phyloP scores from a whole-genome alignment of 208 protist genomes.

The Crithidia expoeki region DNA sequence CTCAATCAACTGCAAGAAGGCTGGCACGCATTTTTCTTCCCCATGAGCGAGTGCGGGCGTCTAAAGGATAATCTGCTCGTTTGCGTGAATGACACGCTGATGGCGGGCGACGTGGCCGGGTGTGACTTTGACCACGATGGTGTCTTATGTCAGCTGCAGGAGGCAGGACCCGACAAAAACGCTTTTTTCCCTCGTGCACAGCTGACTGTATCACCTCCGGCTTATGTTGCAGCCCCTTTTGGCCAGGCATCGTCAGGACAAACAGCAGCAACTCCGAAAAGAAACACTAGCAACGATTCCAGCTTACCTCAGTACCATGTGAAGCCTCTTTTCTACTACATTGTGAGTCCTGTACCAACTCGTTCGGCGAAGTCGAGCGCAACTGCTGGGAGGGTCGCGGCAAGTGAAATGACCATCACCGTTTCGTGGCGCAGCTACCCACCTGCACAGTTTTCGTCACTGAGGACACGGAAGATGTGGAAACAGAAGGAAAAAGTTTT shows the following conservation, averaged over 20 bases:
- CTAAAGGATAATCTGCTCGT: constrained; percentile 44
- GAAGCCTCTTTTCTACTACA: constrained; percentile 50
- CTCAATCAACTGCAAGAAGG: not conserved
- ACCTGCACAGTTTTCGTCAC: not conserved
- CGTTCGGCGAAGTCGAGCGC: not conserved
- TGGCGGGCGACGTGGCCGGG: constrained; percentile 51
- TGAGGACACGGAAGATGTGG: not conserved
- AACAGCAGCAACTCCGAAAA: not conserved
- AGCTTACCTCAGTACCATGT: not conserved
- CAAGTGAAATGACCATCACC: constrained; percentile 23
- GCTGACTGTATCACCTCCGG: not conserved
- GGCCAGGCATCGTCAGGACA: not conserved
- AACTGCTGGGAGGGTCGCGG: not conserved
- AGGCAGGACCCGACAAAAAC: not conserved
- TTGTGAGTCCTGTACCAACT: constrained; percentile 35
- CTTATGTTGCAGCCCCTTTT: not conserved
- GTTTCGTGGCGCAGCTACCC: constrained; percentile 43
- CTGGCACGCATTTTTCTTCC: constrained; percentile 64
- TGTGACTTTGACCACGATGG: constrained; percentile 43
- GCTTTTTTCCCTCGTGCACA: not conserved
- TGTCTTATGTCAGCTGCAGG: not conserved
- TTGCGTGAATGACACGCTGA: constrained; percentile 33
- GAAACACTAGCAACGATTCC: not conserved
- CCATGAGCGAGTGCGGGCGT: constrained; percentile 63
- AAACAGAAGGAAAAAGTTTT: constrained; percentile 6